Conservation (phyloP, 306 rosid species). For the Calophaca sinica region DNA sequence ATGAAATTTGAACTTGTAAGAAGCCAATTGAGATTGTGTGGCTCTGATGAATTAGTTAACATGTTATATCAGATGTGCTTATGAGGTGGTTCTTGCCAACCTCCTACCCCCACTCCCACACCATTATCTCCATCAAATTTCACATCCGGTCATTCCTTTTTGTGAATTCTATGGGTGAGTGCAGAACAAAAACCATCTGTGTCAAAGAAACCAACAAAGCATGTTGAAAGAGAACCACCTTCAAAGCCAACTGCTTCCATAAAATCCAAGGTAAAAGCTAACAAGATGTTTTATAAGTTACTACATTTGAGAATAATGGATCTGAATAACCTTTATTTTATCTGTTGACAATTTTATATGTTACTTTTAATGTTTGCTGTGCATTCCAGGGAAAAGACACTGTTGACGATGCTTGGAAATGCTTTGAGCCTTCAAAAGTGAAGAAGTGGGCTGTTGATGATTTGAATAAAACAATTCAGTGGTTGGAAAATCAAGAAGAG, state of each 20-base stretch:
- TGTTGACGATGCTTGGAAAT: conserved; percentile 45
- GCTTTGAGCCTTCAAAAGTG: conserved; percentile 67
- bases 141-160: conserved; percentile 11
- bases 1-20: conserved; percentile 24
- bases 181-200: conserved; percentile 58
- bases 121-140: conserved; percentile 23
- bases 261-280: conserved; percentile 60
- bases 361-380: conserved; percentile 31
- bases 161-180: conserved; percentile 40
- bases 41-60: background rate
- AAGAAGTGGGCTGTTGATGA: conserved; percentile 85
- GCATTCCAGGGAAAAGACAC: conserved; percentile 57
- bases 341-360: conserved; percentile 1
- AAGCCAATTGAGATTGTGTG: conserved; percentile 18
- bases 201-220: conserved; percentile 55
- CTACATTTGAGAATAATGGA: conserved; percentile 27
- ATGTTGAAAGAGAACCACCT: conserved; percentile 50
- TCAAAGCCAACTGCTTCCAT: conserved; percentile 52
- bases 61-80: no score
- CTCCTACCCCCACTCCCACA: background rate
- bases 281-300: conserved; percentile 2
- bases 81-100: no score
- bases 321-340: conserved; percentile 26
- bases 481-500: conserved; percentile 98
- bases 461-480: conserved; percentile 70